Evolutionary conservation across 2,329 filamentous ascomycete genomes (phyloP).

Genomic region (Emergomyces orientalis): DNA sequence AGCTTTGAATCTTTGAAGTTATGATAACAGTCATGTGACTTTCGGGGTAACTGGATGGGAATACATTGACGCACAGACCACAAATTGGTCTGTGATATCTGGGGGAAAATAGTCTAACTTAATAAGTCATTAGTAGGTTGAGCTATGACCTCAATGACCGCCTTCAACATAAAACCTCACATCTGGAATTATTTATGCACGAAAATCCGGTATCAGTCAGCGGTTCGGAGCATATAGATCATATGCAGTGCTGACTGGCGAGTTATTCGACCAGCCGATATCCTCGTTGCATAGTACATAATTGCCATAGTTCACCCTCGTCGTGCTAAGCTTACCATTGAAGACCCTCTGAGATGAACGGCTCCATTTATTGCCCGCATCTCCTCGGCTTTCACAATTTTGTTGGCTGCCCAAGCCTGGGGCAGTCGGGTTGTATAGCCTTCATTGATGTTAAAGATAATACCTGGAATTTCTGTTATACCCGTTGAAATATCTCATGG

Average conservation of each 20-base stretch:
- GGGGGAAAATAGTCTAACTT: not conserved
- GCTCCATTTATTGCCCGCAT: not conserved
- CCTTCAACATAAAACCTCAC: no score
- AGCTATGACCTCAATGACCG: conserved; percentile 4
- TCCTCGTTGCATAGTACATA: not conserved
- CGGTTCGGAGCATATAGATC: not conserved
- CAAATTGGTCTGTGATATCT: not conserved
- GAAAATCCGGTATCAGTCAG: no score
- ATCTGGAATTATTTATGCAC: not conserved
- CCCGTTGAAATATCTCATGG: not conserved
- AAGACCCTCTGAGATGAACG: not conserved
- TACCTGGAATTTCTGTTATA: no score
- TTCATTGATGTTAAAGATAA: not conserved
- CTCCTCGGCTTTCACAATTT: not conserved
- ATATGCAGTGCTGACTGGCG: not conserved
- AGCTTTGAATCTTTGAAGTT: not conserved
- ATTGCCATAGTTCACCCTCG: not conserved
- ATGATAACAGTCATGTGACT: not conserved
- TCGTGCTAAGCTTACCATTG: not conserved
- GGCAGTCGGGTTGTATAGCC: not conserved
- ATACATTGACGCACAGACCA: conserved; percentile 4
- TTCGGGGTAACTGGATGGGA: no score
- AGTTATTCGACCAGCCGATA: not conserved
- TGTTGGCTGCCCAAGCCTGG: not conserved
- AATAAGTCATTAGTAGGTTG: not conserved